Evolutionary conservation across 306 rosid genomes (phyloP).

Genomic region (Benincasa hispida): DNA sequence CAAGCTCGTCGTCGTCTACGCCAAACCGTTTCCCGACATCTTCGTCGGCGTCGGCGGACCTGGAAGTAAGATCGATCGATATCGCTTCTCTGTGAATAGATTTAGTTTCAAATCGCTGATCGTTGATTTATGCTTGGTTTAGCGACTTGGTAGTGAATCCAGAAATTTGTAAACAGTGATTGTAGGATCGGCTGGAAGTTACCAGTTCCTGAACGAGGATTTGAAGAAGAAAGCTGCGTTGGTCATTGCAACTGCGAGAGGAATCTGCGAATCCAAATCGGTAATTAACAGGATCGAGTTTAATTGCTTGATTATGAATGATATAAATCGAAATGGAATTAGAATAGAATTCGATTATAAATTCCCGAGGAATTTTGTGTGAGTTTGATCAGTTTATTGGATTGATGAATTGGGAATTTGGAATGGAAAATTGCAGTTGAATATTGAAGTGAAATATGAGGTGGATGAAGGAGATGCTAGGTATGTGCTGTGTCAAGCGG

Average conservation of each 20-base stretch:
- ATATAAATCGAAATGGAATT: not conserved
- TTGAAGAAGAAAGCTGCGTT: constrained; percentile 24
- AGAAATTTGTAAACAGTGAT: not conserved
- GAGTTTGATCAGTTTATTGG: too few relatives aligned
- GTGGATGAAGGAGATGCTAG: constrained; percentile 31
- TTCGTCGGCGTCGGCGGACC: constrained; percentile 57
- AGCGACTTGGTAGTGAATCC: not conserved
- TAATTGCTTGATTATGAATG: not conserved
- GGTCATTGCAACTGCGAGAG: constrained; percentile 23
- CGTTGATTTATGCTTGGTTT: not conserved
- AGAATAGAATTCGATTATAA: not conserved
- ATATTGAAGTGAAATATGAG: constrained; percentile 13
- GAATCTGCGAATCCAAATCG: constrained; percentile 29
- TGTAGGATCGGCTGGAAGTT: constrained; percentile 17
- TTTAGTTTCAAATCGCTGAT: not conserved
- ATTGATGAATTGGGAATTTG: not conserved
- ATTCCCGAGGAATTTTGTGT: too few relatives aligned
- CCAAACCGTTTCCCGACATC: constrained; percentile 35
- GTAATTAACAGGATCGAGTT: constrained; percentile 17
- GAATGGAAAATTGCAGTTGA: constrained; percentile 11
- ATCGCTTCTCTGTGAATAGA: not conserved
- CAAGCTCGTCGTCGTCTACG: constrained; percentile 50
- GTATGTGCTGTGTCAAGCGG: constrained; percentile 24
- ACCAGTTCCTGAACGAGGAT: constrained; percentile 21
- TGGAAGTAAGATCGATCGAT: constrained; percentile 21